phyloP scores from a whole-genome alignment of 176 grass and related monocot genomes.

The Elaeis guineensis region DNA sequence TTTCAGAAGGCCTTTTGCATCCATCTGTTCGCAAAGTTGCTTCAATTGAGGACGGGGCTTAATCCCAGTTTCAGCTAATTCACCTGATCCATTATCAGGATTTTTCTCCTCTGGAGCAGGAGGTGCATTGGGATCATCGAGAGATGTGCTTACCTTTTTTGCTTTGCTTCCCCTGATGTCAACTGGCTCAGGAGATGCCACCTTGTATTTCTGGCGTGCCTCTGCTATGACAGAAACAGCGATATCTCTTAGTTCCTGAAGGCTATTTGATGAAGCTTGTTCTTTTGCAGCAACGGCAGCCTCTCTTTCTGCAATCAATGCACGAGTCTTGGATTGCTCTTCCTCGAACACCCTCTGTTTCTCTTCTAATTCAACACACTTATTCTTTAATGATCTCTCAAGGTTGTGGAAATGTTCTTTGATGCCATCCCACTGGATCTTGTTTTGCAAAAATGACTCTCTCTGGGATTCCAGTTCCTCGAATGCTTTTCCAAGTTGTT shows the following conservation, averaged over 20 bases:
- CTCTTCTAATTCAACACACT: slow-evolving; percentile 59
- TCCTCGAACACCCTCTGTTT: slow-evolving; percentile 57
- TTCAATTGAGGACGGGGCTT: slow-evolving; percentile 50
- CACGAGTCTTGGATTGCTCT: slow-evolving; percentile 32
- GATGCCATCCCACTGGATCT: slow-evolving; percentile 56
- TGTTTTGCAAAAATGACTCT: slow-evolving; percentile 44
- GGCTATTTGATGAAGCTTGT: slow-evolving; percentile 39
- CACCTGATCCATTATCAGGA: slow-evolving; percentile 31
- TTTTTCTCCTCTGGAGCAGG: slow-evolving; percentile 50
- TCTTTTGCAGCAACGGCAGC: slow-evolving; percentile 57
- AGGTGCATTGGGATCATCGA: slow-evolving; percentile 44
- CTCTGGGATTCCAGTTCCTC: slow-evolving; percentile 57
- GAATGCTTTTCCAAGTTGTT: slow-evolving; percentile 66
- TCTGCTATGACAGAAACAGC: slow-evolving; percentile 64
- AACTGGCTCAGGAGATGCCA: slow-evolving; percentile 63
- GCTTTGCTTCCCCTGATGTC: slow-evolving; percentile 57
- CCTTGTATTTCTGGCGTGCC: slow-evolving; percentile 59
- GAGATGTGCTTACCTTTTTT: slow-evolving; percentile 64
- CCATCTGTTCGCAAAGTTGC: slow-evolving; percentile 82
- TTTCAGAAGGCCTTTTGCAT: slow-evolving; percentile 70
- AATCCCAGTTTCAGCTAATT: slow-evolving; percentile 41
- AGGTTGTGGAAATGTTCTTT: slow-evolving; percentile 54
- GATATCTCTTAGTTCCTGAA: slow-evolving; percentile 68
- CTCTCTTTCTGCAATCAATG: slow-evolving; percentile 66
- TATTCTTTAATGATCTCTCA: slow-evolving; percentile 57